Base-by-base conservation (phyloP, 139 green algal genomes). In the Coelastrella sp. region DNA sequence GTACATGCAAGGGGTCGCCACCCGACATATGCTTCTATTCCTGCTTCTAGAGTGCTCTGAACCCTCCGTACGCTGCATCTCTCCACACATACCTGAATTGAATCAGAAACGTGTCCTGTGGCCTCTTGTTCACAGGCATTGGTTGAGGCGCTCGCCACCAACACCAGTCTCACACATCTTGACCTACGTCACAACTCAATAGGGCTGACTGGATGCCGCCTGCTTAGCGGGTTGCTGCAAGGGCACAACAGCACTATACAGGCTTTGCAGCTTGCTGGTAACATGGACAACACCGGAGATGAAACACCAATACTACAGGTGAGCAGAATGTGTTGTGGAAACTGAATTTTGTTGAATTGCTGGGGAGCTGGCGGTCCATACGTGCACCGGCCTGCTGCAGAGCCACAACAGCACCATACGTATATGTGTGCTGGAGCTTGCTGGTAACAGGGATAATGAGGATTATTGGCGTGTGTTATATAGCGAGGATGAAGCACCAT, bases 161-260 rank as follows among this genome's bases (percentile, higher is more conserved):
- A 86, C 80, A 86, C 32, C 59, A 86, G 59, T 59, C 23, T 88
- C 65, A 57, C 60, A 54, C 61, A 88, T 2, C 19, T 88, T 11
- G 83, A 88, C 65, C 54, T 88, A 32, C 83, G 83, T 66, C 80
- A 54, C 66, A 88, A 88, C 59, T 32, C 83, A 22, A 80, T 88
- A 56, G 83, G 83, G 7, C 66, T 88, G 0, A 65, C 65, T 56
- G 83, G 83, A 65, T 88, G 83, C 47, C 17, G 66, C 4, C 32
- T 88, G 47, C 32, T 88, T 5, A 88, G 83, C 19, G 20, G 64
- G 1, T 23, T 88, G 32, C 66, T 88, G 83, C 83, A 88, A 56
- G 32, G 58, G 19, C 32, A 80, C 66, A 88, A 88, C 83, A 88
- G 66, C 83, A 88, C 65, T 66, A 78, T 88, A 56, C 83, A 66